These are phyloP conservation scores for Paradendryphiella salina DNA, from an alignment of 2,329 filamentous ascomycete species.

Conservation along the genomic window DNA sequence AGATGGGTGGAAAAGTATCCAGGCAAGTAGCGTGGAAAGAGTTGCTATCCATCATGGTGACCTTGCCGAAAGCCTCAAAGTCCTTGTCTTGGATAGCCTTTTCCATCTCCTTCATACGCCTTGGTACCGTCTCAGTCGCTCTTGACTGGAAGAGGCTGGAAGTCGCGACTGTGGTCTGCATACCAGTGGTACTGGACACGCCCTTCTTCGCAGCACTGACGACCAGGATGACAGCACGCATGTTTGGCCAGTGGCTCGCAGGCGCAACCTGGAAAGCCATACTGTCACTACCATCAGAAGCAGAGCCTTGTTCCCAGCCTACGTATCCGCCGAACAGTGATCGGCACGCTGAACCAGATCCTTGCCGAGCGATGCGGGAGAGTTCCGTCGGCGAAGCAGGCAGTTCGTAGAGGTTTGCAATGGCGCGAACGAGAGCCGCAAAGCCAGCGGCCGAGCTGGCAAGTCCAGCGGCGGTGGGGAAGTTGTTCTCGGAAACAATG, in stretches of 20 bases:
- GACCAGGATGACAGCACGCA: constrained; percentile 90
- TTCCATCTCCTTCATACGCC: constrained; percentile 83
- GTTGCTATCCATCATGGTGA: constrained; percentile 97
- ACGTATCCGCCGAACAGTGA: constrained; percentile 95
- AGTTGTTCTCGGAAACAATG: constrained; percentile 97
- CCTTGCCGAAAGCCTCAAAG: constrained; percentile 82
- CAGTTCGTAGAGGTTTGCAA: constrained; percentile 89
- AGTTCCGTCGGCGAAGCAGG: constrained; percentile 80
- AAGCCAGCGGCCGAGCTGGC: constrained; percentile 67
- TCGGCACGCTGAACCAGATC: constrained; percentile 91
- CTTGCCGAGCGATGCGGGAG: constrained; percentile 86
- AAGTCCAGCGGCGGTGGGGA: constrained; percentile 93
- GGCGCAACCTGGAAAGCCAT: constrained; percentile 86
- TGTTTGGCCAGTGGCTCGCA: constrained; percentile 89
- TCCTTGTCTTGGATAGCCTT: constrained; percentile 75
- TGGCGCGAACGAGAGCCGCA: constrained; percentile 73
- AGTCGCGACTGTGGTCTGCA: constrained; percentile 95
- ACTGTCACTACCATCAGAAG: constrained; percentile 81
- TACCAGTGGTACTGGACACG: constrained; percentile 87
- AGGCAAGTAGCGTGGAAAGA: constrained; percentile 94
- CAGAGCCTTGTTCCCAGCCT: constrained; percentile 82
- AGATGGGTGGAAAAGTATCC: constrained; percentile 96
- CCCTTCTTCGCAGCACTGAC: constrained; percentile 94
- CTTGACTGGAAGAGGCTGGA: constrained; percentile 83
- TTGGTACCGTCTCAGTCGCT: constrained; percentile 75